These are phyloP conservation scores for Cercospora janseana DNA, from an alignment of 2,329 filamentous ascomycete species.

Conservation along the genomic window DNA sequence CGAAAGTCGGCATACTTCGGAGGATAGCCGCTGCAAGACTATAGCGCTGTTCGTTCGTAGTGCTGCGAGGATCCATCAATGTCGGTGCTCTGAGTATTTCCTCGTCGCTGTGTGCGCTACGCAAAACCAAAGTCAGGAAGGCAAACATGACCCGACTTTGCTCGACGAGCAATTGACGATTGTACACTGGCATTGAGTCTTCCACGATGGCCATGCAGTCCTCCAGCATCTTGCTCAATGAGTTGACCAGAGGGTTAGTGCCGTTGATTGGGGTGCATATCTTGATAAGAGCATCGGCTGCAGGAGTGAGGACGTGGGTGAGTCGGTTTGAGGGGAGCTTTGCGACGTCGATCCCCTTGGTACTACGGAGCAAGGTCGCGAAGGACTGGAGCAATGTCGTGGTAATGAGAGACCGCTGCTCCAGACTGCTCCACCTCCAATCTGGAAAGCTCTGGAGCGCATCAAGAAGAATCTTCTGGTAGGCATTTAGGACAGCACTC, in stretches of 20 bases:
- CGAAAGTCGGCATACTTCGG: slow-evolving; percentile 27
- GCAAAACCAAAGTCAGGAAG: slow-evolving; percentile 26
- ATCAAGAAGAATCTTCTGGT: slow-evolving; percentile 74
- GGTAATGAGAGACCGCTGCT: slow-evolving; percentile 68
- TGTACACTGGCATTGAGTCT: slow-evolving; percentile 23
- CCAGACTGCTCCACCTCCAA: slow-evolving; percentile 74
- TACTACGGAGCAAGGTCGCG: slow-evolving; percentile 67
- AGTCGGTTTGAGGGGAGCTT: slow-evolving; percentile 48
- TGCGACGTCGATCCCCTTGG: slow-evolving; percentile 70
- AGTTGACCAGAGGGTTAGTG: slow-evolving; percentile 20
- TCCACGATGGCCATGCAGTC: slow-evolving; percentile 26
- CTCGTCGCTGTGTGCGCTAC: slow-evolving; percentile 19
- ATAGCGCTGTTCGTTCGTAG: slow-evolving; percentile 15
- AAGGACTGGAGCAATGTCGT: slow-evolving; percentile 67
- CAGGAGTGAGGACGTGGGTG: slow-evolving; percentile 64
- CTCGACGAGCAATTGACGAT: slow-evolving; percentile 21
- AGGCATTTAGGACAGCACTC: slow-evolving; percentile 66
- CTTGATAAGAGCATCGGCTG: slow-evolving; percentile 73
- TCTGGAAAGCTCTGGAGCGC: slow-evolving; percentile 80
- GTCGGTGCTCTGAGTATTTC: slow-evolving; percentile 11
- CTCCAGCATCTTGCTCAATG: slow-evolving; percentile 21
- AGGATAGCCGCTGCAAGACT: slow-evolving; percentile 22
- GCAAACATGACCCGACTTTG: slow-evolving; percentile 21
- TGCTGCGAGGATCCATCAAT: slow-evolving; percentile 2
- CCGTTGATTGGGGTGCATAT: slow-evolving; percentile 54